These are phyloP conservation scores for Globisporangium cystogenes DNA, from an alignment of 352 stramenopile genomes.

Conservation along the genomic window DNA sequence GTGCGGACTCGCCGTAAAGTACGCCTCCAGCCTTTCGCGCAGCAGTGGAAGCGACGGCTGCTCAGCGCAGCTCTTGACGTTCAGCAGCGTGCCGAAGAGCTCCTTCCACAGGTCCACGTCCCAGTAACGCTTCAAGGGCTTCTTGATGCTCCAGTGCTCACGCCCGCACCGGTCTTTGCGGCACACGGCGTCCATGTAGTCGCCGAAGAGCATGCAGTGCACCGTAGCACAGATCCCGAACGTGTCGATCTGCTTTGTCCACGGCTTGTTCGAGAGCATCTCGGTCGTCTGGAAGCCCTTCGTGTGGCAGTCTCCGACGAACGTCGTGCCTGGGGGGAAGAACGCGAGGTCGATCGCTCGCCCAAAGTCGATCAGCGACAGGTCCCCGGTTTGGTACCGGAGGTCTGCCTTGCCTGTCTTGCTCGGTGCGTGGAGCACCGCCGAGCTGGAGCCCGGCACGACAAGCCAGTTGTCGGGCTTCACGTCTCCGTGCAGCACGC, in stretches of 20 bases:
- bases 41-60: conserved; percentile 53
- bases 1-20: conserved; percentile 33
- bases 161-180: conserved; percentile 17
- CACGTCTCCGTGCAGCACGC: conserved; percentile 79
- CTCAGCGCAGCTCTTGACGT: conserved; percentile 54
- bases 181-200: conserved; percentile 75
- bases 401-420: conserved; percentile 12
- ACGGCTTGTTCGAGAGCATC: conserved; percentile 70
- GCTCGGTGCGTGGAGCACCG: conserved; percentile 2
- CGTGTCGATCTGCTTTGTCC: conserved; percentile 82
- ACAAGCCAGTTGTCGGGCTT: conserved; percentile 88
- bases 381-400: conserved; percentile 28
- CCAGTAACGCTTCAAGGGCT: conserved; percentile 80
- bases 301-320: conserved; percentile 71
- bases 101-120: conserved; percentile 62
- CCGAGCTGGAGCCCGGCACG: conserved; percentile 17
- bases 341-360: conserved; percentile 66
- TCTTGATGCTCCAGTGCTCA: conserved; percentile 37
- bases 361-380: conserved; percentile 83
- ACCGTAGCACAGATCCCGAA: conserved; percentile 74
- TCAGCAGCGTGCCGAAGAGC: conserved; percentile 69
- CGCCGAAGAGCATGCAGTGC: conserved; percentile 80
- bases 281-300: conserved; percentile 84
- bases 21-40: conserved; percentile 45
- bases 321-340: conserved; percentile 52